phyloP scores from a whole-genome alignment of 179 eudicot species.

The Beta lomatogona region DNA sequence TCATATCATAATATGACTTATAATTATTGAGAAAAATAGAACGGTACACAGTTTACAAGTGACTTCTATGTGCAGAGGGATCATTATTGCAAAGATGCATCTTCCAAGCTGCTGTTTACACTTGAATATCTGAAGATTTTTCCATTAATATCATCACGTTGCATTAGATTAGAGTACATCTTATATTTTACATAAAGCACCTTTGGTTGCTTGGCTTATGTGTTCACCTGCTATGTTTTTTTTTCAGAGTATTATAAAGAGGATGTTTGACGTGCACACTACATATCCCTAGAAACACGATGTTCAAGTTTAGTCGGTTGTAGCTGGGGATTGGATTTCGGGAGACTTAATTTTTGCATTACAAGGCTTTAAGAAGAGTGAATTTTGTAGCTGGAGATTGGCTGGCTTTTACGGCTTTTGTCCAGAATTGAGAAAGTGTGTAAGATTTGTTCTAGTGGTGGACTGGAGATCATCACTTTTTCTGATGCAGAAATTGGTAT shows the following conservation, averaged over 20 bases:
- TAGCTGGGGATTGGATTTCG: slow-evolving; percentile 5
- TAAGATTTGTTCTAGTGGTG: slow-evolving; percentile 21
- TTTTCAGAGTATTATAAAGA: slow-evolving; percentile 10
- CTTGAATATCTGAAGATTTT: no score
- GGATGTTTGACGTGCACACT: slow-evolving; percentile 24
- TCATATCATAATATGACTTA: no score
- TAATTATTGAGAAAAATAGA: no score
- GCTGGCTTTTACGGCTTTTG: not conserved
- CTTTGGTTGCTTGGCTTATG: not conserved
- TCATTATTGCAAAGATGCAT: no score
- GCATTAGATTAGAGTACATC: not conserved
- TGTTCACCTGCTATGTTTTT: not conserved
- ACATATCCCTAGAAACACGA: slow-evolving; percentile 24
- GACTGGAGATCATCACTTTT: slow-evolving; percentile 12
- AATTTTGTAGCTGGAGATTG: slow-evolving; percentile 14
- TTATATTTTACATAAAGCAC: not conserved
- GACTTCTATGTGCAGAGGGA: no score
- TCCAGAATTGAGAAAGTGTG: slow-evolving; percentile 20
- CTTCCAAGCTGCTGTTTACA: not conserved
- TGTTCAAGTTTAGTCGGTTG: slow-evolving; percentile 4
- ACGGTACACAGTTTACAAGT: no score
- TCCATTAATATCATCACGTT: not conserved
- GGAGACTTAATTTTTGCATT: slow-evolving; percentile 13
- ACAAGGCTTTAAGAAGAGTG: slow-evolving; percentile 3
- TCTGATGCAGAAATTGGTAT: slow-evolving; percentile 18